These are phyloP conservation scores for Backusella luteola DNA, from an alignment of 192 early-diverging fungal genomes.

Conservation along the genomic window DNA sequence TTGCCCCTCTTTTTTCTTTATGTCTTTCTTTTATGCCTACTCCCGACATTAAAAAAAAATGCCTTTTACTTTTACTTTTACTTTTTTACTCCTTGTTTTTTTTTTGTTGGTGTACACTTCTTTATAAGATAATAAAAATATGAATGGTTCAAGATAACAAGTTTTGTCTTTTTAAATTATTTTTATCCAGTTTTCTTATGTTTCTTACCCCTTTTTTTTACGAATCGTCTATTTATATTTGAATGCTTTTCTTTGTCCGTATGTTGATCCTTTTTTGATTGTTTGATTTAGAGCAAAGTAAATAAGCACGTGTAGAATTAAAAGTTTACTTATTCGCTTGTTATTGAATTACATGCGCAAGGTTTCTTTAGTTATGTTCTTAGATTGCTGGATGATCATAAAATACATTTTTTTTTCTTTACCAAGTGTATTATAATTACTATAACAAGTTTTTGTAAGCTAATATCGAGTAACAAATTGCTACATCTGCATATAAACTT, in stretches of 20 bases:
- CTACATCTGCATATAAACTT: not conserved
- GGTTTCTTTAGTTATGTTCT: not conserved
- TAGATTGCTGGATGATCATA: not conserved
- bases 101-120: not conserved
- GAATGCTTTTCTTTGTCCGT: no score
- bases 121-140: not conserved
- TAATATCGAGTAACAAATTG: not conserved
- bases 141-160: not conserved
- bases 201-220: no score
- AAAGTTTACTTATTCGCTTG: not conserved
- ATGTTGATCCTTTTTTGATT: not conserved
- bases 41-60: not conserved
- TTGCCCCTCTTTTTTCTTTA: not conserved
- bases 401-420: not conserved
- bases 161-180: not conserved
- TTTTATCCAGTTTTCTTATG: not conserved
- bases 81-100: not conserved
- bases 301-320: not conserved
- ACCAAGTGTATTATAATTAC: not conserved
- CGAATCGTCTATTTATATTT: no score
- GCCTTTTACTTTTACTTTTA: not conserved
- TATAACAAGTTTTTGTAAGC: not conserved
- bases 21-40: not conserved
- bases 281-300: not conserved
- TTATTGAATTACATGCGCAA: not conserved